phyloP scores from a whole-genome alignment of 352 stramenopile genomes.

The Aphanomyces stellatus region DNA sequence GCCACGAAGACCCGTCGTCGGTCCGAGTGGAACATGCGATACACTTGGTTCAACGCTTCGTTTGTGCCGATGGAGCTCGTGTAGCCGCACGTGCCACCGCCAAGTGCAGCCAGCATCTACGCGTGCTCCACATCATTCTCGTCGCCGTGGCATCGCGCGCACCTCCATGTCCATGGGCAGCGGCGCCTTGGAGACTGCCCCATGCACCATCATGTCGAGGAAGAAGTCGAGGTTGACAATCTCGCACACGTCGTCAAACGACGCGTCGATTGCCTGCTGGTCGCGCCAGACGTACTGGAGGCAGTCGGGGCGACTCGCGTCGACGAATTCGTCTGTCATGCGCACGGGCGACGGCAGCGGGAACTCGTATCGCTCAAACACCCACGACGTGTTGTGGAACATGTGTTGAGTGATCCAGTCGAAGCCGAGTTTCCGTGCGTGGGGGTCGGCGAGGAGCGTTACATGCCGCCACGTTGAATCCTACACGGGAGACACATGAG shows the following conservation, averaged over 20 bases:
- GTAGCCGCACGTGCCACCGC: neutral
- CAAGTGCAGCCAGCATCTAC: neutral
- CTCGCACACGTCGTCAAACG: no score
- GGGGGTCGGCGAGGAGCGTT: neutral
- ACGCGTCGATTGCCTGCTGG: neutral
- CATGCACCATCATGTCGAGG: neutral
- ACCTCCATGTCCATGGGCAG: neutral
- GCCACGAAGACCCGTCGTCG: neutral
- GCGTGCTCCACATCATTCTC: neutral
- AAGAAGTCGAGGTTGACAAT: neutral
- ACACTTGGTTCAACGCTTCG: neutral
- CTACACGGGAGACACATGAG: neutral
- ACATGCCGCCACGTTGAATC: neutral
- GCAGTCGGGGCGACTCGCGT: neutral
- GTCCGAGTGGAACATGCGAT: neutral
- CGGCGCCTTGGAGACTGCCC: neutral
- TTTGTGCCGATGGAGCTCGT: neutral
- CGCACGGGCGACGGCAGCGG: neutral
- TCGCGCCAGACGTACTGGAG: neutral
- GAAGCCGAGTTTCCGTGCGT: neutral
- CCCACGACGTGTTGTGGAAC: slow-evolving; percentile 7
- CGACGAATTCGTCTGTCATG: neutral
- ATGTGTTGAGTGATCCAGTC: slow-evolving; percentile 11
- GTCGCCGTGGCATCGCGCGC: neutral
- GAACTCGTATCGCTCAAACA: neutral